Conservation (phyloP, 2,329 filamentous ascomycete genomes). For the Hyphodiscus sp. region DNA sequence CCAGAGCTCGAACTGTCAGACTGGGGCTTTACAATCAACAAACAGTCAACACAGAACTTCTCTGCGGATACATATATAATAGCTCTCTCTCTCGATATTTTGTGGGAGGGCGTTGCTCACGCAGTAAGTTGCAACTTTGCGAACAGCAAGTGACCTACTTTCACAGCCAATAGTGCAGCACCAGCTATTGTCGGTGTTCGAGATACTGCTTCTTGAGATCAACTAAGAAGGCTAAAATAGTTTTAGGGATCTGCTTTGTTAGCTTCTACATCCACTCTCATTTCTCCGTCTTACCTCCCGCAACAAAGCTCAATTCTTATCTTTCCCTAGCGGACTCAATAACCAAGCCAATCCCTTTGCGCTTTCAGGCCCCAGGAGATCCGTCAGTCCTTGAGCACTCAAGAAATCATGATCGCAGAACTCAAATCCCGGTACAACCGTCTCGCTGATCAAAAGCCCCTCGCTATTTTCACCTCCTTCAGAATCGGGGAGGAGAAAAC, state of each 20-base stretch:
- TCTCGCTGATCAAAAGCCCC: constrained; percentile 59
- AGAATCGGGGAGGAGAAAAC: constrained; percentile 47
- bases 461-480: constrained; percentile 31
- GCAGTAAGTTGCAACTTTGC: no score
- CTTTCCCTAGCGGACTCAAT: constrained; percentile 30
- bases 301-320: not conserved
- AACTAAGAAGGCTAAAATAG: not conserved
- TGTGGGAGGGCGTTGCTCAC: no score
- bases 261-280: not conserved
- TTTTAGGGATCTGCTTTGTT: not conserved
- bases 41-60: no score
- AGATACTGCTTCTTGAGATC: not conserved
- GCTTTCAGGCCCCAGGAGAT: constrained; percentile 46
- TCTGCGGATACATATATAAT: no score
- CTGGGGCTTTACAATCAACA: no score
- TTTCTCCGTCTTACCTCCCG: not conserved
- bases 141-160: no score
- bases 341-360: constrained; percentile 43
- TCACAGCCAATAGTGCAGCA: no score
- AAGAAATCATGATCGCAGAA: constrained; percentile 63
- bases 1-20: no score
- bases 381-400: constrained; percentile 39
- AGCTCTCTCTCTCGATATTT: no score
- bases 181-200: no score
- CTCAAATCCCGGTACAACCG: constrained; percentile 62